A percentile compares a stretch with the other conserved stretches of the same genome.
Evolutionary conservation across 2,329 filamentous ascomycete species (phyloP).

Genomic region (Scedosporium aurantiacum): DNA sequence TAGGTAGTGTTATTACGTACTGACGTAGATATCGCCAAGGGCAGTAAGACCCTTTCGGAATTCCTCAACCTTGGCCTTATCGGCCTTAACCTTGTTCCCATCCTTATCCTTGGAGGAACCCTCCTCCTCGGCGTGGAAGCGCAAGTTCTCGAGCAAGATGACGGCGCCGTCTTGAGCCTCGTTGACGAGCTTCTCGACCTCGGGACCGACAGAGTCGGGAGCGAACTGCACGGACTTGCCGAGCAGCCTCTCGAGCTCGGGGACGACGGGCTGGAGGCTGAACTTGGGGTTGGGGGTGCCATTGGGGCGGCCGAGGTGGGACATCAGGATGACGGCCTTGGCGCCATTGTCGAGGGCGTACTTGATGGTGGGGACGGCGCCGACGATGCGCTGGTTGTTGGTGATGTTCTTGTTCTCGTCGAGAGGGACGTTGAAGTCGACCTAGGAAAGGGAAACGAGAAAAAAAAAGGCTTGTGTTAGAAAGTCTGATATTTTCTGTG

Average conservation of each 20-base stretch:
- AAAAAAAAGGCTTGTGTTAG: background rate
- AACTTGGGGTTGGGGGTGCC: constrained; percentile 86
- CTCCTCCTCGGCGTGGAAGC: constrained; percentile 97
- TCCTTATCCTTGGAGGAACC: constrained; percentile 87
- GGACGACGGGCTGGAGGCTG: constrained; percentile 82
- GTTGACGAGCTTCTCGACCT: constrained; percentile 84
- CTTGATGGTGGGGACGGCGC: constrained; percentile 90
- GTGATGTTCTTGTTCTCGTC: constrained; percentile 88
- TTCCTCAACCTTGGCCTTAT: constrained; percentile 81
- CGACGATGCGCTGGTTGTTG: constrained; percentile 97
- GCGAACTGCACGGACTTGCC: constrained; percentile 78
- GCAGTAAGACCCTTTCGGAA: constrained; percentile 94
- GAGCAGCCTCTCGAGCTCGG: constrained; percentile 84
- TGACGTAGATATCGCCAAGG: constrained; percentile 92
- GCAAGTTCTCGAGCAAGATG: constrained; percentile 90
- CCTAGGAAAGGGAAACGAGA: constrained; percentile 37
- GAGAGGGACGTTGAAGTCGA: constrained; percentile 99
- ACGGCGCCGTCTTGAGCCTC: constrained; percentile 72
- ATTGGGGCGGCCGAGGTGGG: constrained; percentile 91
- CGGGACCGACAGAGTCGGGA: constrained; percentile 77
- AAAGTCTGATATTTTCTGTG: background rate
- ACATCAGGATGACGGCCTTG: constrained; percentile 94
- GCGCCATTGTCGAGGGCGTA: constrained; percentile 82
- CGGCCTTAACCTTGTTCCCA: constrained; percentile 96
- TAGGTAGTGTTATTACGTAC: constrained; percentile 39